Percentiles rank a stretch among this genome's conserved stretches.
Evolutionary conservation across 164 flowering plant species (phyloP).

Genomic region (Amborella trichopoda): DNA sequence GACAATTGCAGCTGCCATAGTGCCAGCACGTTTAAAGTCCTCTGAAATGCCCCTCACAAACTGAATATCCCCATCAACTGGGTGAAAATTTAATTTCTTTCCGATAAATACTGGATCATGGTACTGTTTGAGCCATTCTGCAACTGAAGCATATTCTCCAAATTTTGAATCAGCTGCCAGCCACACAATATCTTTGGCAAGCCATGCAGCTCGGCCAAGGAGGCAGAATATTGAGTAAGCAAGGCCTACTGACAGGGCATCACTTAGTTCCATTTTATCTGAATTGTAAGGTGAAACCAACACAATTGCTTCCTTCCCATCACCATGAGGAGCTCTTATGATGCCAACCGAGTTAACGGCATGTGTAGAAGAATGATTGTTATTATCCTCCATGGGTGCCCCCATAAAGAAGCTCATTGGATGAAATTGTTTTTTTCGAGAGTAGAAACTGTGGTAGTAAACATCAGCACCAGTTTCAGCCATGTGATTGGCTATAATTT

Average conservation of each 20-base stretch:
- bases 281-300: conserved; percentile 86
- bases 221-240: conserved; percentile 69
- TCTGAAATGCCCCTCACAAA: conserved; percentile 12
- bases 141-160: conserved; percentile 75
- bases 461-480: conserved; percentile 70
- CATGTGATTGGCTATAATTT: conserved; percentile 46
- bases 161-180: conserved; percentile 77
- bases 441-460: conserved; percentile 56
- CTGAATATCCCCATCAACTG: conserved; percentile 2
- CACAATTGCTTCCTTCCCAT: conserved; percentile 96
- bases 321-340: conserved; percentile 90
- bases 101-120: conserved; percentile 31
- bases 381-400: conserved; percentile 24
- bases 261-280: conserved; percentile 23
- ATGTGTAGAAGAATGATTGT: conserved; percentile 26
- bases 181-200: conserved; percentile 95
- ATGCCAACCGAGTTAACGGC: conserved; percentile 74
- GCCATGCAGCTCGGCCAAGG: conserved; percentile 73
- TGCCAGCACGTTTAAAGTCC: conserved; percentile 76
- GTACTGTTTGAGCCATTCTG: conserved; percentile 86
- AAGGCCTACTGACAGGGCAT: conserved; percentile 60
- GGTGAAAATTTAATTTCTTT: conserved; percentile 11
- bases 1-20: conserved; percentile 96
- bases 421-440: conserved; percentile 41
- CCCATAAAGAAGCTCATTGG: conserved; percentile 62